Base-by-base conservation (phyloP, 2,329 filamentous ascomycete genomes). In the Exophiala alcalophila region DNA sequence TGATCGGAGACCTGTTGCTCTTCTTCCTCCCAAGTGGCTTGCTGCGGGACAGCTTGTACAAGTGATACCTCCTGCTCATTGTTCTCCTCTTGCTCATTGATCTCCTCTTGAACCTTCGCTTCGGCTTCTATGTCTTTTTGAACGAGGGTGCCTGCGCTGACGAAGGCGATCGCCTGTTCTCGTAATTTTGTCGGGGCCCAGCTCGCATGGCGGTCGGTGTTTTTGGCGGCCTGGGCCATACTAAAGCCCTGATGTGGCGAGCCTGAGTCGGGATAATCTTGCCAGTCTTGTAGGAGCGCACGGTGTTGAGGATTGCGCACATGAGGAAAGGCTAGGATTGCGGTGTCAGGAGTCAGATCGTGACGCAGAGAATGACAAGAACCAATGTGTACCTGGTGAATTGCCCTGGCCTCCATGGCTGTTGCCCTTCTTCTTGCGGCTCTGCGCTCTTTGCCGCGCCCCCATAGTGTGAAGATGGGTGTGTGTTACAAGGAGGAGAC, bases 191-290 rank as follows among this genome's bases (percentile, higher is more conserved):
- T 68, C 3, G 68, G 60, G 41, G 69, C 67, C 61, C 71, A 73
- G 31, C 66, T 65, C 27, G 65, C 64, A 52, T 76, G 71, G 12
- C 63, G 67, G 57, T 73, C 74, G 9, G 76, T 78, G 54, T 77
- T 79, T 15, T 69, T 69, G 24, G 77, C 78, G 61, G 80, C 78
- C 52, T 82, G 73, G 50, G 69, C 67, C 60, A 83, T 67, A 1
- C 73, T 74, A 41, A 68, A 67, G 12, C 10, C 32, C 30, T 15
- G 21, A 19, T 33, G 14, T 8, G 44, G 29, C 11, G 45, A 66
- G 51, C 19, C 53, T 48, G 18, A 48, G 52, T 57, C 54, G 39
- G 49, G 32, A 36, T 37, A 43, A 15, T 48, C 42, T 28, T 46
- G 49, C 49, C 49, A 52, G 31, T 40, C 45, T 14, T 31, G 21